phyloP scores from a whole-genome alignment of 2,329 filamentous ascomycete genomes.

The Aschersonia sp. region DNA sequence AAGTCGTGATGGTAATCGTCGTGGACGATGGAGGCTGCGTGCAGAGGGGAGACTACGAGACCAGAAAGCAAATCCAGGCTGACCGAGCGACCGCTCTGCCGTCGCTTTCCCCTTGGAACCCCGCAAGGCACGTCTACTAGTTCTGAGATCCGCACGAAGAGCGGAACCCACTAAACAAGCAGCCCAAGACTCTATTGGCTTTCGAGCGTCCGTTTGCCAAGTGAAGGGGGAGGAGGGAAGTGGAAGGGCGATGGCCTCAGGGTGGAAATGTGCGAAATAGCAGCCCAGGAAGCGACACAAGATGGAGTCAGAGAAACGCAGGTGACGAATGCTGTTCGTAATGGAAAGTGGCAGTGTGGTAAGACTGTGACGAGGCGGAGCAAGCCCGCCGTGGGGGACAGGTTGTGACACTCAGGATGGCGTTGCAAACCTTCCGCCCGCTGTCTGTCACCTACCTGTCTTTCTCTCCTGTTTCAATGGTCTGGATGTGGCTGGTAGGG shows the following conservation, averaged over 20 bases:
- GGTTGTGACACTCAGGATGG: too few species aligned
- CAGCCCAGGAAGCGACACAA: too few species aligned
- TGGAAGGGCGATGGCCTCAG: background rate
- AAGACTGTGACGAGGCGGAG: too few species aligned
- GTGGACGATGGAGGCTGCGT: constrained; percentile 1
- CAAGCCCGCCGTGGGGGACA: too few species aligned
- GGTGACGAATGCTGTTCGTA: too few species aligned
- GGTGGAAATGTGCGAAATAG: too few species aligned
- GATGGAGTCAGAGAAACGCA: too few species aligned
- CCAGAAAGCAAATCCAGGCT: background rate
- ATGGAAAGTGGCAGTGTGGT: too few species aligned
- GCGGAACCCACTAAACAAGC: background rate
- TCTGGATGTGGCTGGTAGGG: too few species aligned
- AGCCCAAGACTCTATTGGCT: background rate
- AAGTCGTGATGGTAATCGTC: constrained; percentile 1
- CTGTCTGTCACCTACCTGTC: too few species aligned
- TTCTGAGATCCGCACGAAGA: constrained; percentile 1
- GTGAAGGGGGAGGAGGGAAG: background rate
- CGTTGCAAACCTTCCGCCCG: too few species aligned
- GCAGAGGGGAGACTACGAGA: background rate
- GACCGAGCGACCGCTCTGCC: constrained; percentile 2
- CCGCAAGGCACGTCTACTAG: constrained; percentile 2
- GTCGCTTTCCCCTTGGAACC: constrained; percentile 1
- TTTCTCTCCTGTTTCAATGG: too few species aligned
- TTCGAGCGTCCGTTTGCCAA: background rate